These are phyloP conservation scores for Harrya chromipes DNA, from an alignment of 768 basidiomycete species.

Conservation along the genomic window DNA sequence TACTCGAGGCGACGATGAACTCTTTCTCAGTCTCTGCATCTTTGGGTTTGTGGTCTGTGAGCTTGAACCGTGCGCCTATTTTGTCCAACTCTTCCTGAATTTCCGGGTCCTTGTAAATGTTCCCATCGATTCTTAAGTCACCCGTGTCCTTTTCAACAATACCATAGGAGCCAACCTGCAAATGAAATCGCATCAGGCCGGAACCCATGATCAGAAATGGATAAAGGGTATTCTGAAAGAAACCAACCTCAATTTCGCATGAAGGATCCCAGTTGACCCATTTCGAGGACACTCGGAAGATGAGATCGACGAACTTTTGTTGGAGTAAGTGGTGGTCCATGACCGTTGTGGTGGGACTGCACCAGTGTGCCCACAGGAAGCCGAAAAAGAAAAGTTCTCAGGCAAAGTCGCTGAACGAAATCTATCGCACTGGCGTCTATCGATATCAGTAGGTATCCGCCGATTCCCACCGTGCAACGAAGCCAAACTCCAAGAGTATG, in stretches of 20 bases:
- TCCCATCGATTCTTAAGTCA: constrained; percentile 32
- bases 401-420: too few species aligned
- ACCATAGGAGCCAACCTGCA: constrained; percentile 37
- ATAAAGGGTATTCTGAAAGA: not conserved
- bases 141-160: constrained; percentile 31
- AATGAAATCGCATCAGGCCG: not conserved
- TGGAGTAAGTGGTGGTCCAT: too few species aligned
- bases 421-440: too few species aligned
- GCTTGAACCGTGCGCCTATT: constrained; percentile 4
- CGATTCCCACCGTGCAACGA: too few species aligned
- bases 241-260: constrained; percentile 23
- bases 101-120: constrained; percentile 27
- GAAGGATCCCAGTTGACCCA: constrained; percentile 39
- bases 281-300: constrained; percentile 29
- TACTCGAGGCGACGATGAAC: constrained; percentile 23
- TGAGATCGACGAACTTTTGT: constrained; percentile 35
- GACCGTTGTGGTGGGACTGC: too few species aligned
- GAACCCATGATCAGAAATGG: not conserved
- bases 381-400: too few species aligned
- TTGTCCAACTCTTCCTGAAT: constrained; percentile 20
- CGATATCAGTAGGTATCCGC: too few species aligned
- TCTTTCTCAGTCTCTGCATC: constrained; percentile 20
- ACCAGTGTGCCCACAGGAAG: too few species aligned
- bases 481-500: too few species aligned
- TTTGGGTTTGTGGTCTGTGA: constrained; percentile 18